A percentile compares a stretch with the other conserved stretches of the same genome.
These are phyloP conservation scores for Letharia lupina DNA, from an alignment of 495 filamentous ascomycete genomes.

Conservation along the genomic window DNA sequence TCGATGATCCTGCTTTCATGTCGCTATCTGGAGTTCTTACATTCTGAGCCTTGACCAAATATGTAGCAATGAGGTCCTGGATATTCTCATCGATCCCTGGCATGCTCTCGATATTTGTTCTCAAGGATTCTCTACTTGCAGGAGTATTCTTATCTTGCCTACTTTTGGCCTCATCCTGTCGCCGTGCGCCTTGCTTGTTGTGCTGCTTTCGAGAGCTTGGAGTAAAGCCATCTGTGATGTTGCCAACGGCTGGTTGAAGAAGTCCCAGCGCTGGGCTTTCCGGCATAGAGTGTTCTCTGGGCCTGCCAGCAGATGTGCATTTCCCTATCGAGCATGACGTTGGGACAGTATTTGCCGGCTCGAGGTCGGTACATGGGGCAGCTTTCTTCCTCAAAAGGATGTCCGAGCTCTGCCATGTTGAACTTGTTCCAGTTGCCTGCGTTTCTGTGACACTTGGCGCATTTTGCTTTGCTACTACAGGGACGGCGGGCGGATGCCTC, in stretches of 20 bases:
- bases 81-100: neutral
- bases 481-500: neutral
- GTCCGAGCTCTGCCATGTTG: neutral
- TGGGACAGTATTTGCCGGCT: neutral
- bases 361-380: neutral
- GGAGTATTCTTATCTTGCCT: neutral
- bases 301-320: neutral
- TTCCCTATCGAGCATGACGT: neutral
- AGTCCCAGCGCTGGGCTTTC: neutral
- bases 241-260: neutral
- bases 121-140: neutral
- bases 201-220: neutral
- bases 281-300: neutral
- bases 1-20: neutral
- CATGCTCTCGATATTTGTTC: neutral
- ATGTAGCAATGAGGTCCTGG: neutral
- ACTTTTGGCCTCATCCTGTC: neutral
- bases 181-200: neutral
- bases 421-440: neutral
- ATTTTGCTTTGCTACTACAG: neutral
- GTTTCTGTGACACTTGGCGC: neutral
- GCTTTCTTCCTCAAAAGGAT: neutral
- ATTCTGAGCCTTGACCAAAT: neutral
- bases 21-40: neutral
- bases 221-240: neutral